Base-by-base conservation (phyloP, 129 eudicot genomes). In the Flaveria brownii region DNA sequence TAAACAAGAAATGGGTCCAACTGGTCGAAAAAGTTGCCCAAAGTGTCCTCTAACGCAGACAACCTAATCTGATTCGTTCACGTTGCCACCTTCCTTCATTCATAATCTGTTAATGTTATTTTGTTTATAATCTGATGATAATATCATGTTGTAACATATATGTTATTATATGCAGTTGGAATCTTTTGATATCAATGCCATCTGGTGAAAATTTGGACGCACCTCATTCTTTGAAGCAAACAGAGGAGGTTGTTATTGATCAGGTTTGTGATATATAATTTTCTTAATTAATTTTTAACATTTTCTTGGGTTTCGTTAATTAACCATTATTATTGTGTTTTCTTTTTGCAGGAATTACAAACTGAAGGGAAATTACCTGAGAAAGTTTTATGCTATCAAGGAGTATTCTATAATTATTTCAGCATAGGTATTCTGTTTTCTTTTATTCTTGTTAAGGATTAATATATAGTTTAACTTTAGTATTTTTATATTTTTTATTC, bases 321-420 rank as follows among this genome's bases (percentile, higher is more conserved):
- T 64, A n/a, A 67, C 5, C 9, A 17, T 20, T 11, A 39, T 4
- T 74, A 1, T 61, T 16, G 25, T 6, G 22, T 60, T 18, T 17
- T 2, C 17, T 60, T 59, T 78, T 49, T 83, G 84, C 83, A 91
- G 97, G 88, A 77, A 62, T 30, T 87, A 72, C 86, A 86, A 72
- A 67, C 77, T 50, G 89, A 83, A 66, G 93, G 87, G 71, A 83
- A 74, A 65, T 75, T 82, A 51, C 94, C 99, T 11, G 90, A 87
- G 83, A 89, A 91, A 71, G 78, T 84, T 66, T 55, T 86, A 50
- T 86, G 94, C 79, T 89, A 86, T 79, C 89, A 89, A 73, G 99
- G 99, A 83, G 97, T 89, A 77, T 89, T 89, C 79, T 95, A 95
- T 70, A 95, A 95, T 78, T 95, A 95, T 75, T 95, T 89, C 76